These are phyloP conservation scores for Talaromyces wortmannii DNA, from an alignment of 495 filamentous ascomycete genomes.

Conservation along the genomic window DNA sequence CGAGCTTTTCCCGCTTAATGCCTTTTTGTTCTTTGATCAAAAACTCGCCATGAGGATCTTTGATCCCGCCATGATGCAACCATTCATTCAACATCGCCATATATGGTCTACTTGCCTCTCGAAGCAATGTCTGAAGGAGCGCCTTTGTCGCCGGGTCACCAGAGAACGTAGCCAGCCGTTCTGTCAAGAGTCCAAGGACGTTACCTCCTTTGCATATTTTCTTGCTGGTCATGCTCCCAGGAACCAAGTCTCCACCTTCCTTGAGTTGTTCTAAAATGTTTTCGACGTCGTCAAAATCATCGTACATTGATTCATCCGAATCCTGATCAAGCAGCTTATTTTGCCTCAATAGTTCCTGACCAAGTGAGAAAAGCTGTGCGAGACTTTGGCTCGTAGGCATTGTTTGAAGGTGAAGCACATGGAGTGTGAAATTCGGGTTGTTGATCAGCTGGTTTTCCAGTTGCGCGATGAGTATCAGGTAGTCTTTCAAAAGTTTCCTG, in stretches of 20 bases:
- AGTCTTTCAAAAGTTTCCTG: slow-evolving; percentile 85
- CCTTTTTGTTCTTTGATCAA: slow-evolving; percentile 93
- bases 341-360: slow-evolving; percentile 77
- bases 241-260: slow-evolving; percentile 69
- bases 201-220: slow-evolving; percentile 93
- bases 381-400: slow-evolving; percentile 86
- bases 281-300: slow-evolving; percentile 77
- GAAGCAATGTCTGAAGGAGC: slow-evolving; percentile 70
- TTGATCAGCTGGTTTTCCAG: slow-evolving; percentile 87
- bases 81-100: slow-evolving; percentile 99
- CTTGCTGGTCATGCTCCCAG: slow-evolving; percentile 74
- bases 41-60: slow-evolving; percentile 91
- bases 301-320: slow-evolving; percentile 65
- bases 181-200: slow-evolving; percentile 77
- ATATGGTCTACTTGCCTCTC: slow-evolving; percentile 88
- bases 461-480: slow-evolving; percentile 85
- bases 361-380: slow-evolving; percentile 77
- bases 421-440: slow-evolving; percentile 79
- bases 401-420: slow-evolving; percentile 85
- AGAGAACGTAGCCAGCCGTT: slow-evolving; percentile 77
- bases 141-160: slow-evolving; percentile 84
- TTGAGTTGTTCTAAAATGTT: slow-evolving; percentile 77
- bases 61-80: slow-evolving; percentile 93
- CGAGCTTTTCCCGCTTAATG: slow-evolving; percentile 81
- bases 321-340: slow-evolving; percentile 87